Conservation (phyloP, 768 basidiomycete species). For the Kwoniella heveanensis region DNA sequence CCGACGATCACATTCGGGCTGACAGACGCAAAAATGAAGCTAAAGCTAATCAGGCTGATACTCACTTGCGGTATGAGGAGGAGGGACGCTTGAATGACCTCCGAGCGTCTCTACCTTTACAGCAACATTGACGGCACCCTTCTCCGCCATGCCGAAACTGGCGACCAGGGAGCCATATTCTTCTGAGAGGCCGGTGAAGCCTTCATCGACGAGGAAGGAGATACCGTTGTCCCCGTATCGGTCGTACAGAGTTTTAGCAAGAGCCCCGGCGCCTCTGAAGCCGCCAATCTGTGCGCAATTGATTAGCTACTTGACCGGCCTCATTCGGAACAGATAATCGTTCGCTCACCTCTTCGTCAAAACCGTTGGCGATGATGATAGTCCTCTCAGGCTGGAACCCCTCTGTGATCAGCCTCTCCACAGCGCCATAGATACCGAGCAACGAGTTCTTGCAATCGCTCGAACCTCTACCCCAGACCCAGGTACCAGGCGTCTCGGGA, state of each 20-base stretch:
- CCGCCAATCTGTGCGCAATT: slow-evolving; percentile 39
- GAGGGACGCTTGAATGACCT: slow-evolving; percentile 85
- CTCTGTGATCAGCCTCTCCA: slow-evolving; percentile 68
- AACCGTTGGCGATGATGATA: slow-evolving; percentile 50
- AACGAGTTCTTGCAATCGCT: slow-evolving; percentile 71
- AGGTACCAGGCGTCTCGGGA: slow-evolving; percentile 57
- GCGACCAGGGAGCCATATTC: slow-evolving; percentile 52
- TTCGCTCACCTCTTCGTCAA: slow-evolving; percentile 50
- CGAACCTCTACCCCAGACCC: slow-evolving; percentile 75
- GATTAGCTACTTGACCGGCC: slow-evolving; percentile 49
- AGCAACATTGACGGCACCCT: slow-evolving; percentile 50
- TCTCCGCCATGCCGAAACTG: slow-evolving; percentile 56
- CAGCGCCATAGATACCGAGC: slow-evolving; percentile 59
- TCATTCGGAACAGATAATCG: slow-evolving; percentile 55
- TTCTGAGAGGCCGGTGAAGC: slow-evolving; percentile 62
- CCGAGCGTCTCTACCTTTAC: slow-evolving; percentile 61
- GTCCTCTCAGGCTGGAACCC: slow-evolving; percentile 60
- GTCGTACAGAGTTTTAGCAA: slow-evolving; percentile 60
- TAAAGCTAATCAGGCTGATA: background rate
- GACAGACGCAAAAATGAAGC: no score
- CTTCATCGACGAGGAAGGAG: slow-evolving; percentile 84
- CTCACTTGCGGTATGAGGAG: slow-evolving; percentile 69
- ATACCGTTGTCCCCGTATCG: slow-evolving; percentile 73
- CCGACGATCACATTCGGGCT: no score
- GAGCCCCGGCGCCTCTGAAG: slow-evolving; percentile 51